These are phyloP conservation scores for Flaveria sonorensis DNA, from an alignment of 129 eudicot genomes.

Conservation along the genomic window DNA sequence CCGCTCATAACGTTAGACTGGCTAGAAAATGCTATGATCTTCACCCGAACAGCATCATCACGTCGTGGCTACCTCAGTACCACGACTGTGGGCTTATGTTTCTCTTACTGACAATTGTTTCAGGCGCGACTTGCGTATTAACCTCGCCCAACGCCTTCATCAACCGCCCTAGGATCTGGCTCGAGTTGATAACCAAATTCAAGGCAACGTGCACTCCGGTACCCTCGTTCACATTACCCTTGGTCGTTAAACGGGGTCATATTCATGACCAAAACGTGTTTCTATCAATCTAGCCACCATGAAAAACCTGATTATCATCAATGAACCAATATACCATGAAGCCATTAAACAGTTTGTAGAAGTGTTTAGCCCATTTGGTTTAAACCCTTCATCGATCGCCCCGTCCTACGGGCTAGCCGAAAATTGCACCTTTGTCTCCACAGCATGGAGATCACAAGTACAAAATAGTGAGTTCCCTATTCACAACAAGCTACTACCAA, in stretches of 20 bases:
- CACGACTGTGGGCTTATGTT: conserved; percentile 93
- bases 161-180: conserved; percentile 77
- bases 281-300: conserved; percentile 49
- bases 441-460: conserved; percentile 62
- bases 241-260: conserved; percentile 68
- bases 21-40: conserved; percentile 71
- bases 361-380: conserved; percentile 53
- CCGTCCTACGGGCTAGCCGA: conserved; percentile 90
- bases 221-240: conserved; percentile 75
- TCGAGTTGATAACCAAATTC: conserved; percentile 66
- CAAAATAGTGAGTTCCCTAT: conserved; percentile 38
- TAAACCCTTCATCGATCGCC: conserved; percentile 51
- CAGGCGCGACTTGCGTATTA: conserved; percentile 74
- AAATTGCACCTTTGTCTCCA: conserved; percentile 78
- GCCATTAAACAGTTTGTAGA: conserved; percentile 50
- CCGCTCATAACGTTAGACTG: conserved; percentile 76
- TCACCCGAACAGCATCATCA: conserved; percentile 64
- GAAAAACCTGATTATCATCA: conserved; percentile 71
- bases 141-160: conserved; percentile 66
- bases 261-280: conserved; percentile 22
- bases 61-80: conserved; percentile 85
- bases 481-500: conserved; percentile 59
- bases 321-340: conserved; percentile 72
- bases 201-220: conserved; percentile 81
- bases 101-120: conserved; percentile 60